Conservation (phyloP, 345 rosid genomes). For the Salix suchowensis region DNA sequence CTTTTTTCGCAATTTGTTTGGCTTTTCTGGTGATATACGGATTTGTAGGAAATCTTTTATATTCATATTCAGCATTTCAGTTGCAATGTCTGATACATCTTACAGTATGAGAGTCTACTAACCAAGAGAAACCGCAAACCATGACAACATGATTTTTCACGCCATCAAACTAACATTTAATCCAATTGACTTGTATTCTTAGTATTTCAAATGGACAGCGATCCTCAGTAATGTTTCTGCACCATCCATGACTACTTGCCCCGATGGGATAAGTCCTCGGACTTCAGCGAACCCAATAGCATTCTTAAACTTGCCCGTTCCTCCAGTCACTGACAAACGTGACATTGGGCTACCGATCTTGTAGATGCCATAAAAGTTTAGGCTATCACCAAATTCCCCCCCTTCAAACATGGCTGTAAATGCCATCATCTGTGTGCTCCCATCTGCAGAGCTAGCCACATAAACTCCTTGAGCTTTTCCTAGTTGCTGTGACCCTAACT, state of each 20-base stretch:
- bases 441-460: constrained; percentile 79
- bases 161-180: neutral
- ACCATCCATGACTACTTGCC: constrained; percentile 65
- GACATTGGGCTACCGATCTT: constrained; percentile 68
- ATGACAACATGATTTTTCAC: constrained; percentile 10
- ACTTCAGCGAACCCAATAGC: constrained; percentile 63
- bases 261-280: constrained; percentile 62
- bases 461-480: constrained; percentile 94
- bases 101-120: neutral
- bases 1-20: neutral
- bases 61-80: neutral
- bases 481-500: constrained; percentile 64
- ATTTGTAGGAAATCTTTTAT: neutral
- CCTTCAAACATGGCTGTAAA: constrained; percentile 91
- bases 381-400: constrained; percentile 83
- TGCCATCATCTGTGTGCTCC: constrained; percentile 89
- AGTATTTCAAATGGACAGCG: constrained; percentile 54
- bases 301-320: constrained; percentile 79
- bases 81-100: neutral
- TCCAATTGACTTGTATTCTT: neutral
- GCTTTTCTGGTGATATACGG: neutral
- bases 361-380: constrained; percentile 81
- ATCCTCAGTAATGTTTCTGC: constrained; percentile 68
- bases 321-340: constrained; percentile 77
- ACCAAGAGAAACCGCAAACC: constrained; percentile 1